These are phyloP conservation scores for Globisporangium radiosum DNA, from an alignment of 352 stramenopile species.

Conservation along the genomic window DNA sequence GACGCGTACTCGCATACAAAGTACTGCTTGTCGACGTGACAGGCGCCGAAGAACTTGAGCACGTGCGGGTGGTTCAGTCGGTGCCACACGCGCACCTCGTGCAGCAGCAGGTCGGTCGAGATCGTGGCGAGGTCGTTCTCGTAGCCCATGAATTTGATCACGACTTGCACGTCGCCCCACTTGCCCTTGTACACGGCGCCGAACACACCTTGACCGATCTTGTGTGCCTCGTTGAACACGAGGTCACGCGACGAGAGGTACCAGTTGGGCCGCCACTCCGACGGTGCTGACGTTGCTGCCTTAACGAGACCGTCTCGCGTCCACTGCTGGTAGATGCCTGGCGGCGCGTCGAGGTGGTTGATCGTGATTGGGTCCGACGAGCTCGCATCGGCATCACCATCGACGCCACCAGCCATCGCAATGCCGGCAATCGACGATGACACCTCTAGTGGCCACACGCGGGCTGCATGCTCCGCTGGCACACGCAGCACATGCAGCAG, in stretches of 20 bases:
- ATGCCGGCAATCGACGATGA: not conserved
- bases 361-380: not conserved
- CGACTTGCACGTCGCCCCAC: constrained; percentile 24
- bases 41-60: constrained; percentile 27
- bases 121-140: too few relatives aligned
- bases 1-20: constrained; percentile 28
- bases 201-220: constrained; percentile 20
- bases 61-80: constrained; percentile 28
- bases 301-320: not conserved
- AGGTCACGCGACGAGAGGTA: constrained; percentile 1
- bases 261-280: not conserved
- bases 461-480: not conserved
- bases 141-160: constrained; percentile 27
- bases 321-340: not conserved
- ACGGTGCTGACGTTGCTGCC: not conserved
- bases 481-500: not conserved
- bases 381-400: not conserved
- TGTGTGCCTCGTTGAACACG: constrained; percentile 10
- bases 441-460: not conserved
- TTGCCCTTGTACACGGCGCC: constrained; percentile 21
- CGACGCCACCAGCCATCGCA: not conserved
- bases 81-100: constrained; percentile 25
- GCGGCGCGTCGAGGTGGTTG: not conserved
- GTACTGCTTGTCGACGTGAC: constrained; percentile 25
- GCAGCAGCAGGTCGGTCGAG: constrained; percentile 13